Evolutionary conservation across 2,329 filamentous ascomycete genomes (phyloP), one percentile per base, ranked within the genome.

Genomic region (Diatrype stigma): DNA sequence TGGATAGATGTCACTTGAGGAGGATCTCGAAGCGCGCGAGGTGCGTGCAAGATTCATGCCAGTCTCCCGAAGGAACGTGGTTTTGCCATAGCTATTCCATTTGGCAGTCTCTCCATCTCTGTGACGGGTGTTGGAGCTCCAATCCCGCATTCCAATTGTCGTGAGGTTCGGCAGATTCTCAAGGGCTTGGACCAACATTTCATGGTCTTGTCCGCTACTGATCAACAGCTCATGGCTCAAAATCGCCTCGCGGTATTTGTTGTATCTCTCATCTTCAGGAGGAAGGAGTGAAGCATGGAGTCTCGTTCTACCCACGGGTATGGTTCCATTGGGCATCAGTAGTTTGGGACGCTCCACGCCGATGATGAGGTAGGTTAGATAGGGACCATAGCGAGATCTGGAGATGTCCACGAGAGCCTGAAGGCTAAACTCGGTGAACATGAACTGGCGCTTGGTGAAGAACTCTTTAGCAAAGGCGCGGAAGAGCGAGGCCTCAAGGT

Each of bases 361-460:
- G 45, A 84, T 75, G 57, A 81, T 74, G 57, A 83, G 72, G 52
- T 75, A 68, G 6, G 62, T 67, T 14, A 82, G 58, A 34, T 66
- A 62, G 0, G 59, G 53, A 0, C 68, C 67, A 16, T 82, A 55
- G 0, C 71, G 69, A 17, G 70, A 73, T 3, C 60, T 60, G n/a
- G 79, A 74, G 34, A 82, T 80, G 60, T 78, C 70, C 64, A 78
- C 55, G 22, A 78, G 63, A 0, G 70, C 67, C 44, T 72, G 64
- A 6, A 80, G 63, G 52, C 83, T 86, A 56, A 73, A 67, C 32
- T 79, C 70, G 2, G 76, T 77, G 49, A 86, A 61, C 78, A 85
- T 84, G 66, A 87, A 88, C 60, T 87, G 83, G 59, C 79, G 81
- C 63, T 81, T 82, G 47, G 70, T 73, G 67, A 89, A 88, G 71